phyloP scores from a whole-genome alignment of 2,329 filamentous ascomycete species.

The Ciborinia camelliae region DNA sequence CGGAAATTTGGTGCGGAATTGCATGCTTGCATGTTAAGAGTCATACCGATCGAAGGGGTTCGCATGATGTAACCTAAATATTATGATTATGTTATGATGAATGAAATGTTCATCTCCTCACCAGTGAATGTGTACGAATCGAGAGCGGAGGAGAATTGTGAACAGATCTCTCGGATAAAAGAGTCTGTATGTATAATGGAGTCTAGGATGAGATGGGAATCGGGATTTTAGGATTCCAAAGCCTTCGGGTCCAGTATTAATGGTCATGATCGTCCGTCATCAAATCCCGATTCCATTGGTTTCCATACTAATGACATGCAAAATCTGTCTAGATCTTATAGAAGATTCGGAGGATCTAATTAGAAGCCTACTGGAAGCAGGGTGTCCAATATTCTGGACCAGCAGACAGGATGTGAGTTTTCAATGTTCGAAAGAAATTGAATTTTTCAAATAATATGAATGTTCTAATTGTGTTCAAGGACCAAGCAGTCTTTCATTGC shows the following conservation, averaged over 20 bases:
- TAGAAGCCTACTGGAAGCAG: no score
- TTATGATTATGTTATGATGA: neutral
- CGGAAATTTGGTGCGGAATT: neutral
- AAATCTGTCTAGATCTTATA: neutral
- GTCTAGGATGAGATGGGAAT: neutral
- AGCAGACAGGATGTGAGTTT: no score
- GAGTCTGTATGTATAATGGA: no score
- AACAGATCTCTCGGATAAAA: no score
- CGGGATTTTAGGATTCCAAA: neutral
- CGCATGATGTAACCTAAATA: neutral
- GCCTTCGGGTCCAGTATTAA: no score
- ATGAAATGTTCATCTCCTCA: no score
- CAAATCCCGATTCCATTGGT: neutral
- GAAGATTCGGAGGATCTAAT: neutral
- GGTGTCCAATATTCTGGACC: no score
- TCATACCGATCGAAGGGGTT: neutral
- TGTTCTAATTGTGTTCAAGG: no score
- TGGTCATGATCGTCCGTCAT: neutral
- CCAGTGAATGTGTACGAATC: neutral
- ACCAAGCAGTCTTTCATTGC: no score
- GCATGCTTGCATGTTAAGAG: neutral
- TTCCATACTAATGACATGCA: neutral
- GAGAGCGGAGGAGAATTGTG: neutral
- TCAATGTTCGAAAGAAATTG: no score
- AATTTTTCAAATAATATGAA: no score